Conservation (phyloP, 768 basidiomycete genomes). For the Udeniomyces megalosporus region DNA sequence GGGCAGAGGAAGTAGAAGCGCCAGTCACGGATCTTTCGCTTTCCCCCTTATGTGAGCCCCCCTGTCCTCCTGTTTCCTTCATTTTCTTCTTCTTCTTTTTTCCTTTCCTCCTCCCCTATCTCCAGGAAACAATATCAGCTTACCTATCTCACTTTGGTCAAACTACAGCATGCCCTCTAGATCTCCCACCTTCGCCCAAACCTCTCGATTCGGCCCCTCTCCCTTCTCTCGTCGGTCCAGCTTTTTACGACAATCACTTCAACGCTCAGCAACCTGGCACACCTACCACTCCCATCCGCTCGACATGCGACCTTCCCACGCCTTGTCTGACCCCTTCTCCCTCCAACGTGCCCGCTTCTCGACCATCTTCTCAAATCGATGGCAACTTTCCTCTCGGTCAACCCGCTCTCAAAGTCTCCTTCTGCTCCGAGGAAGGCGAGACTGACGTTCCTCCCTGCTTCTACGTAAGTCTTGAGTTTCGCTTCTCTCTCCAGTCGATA, state of each 20-base stretch:
- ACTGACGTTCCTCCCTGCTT: constrained; percentile 12
- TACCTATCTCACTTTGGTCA: no score
- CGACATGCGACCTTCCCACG: no score
- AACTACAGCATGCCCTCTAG: no score
- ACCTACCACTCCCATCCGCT: no score
- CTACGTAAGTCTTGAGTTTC: not conserved
- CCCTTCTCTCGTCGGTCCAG: no score
- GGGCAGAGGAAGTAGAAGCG: not conserved
- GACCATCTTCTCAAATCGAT: not conserved
- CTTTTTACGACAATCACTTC: no score
- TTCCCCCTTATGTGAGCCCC: not conserved
- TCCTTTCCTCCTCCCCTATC: no score
- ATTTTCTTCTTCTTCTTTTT: not conserved
- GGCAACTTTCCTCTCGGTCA: constrained; percentile 12
- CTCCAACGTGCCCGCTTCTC: not conserved
- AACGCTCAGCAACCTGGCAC: no score
- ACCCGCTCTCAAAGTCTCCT: not conserved
- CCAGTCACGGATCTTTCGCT: not conserved
- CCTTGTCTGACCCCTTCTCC: not conserved
- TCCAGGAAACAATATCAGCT: no score
- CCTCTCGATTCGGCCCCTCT: no score
- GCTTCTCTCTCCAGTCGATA: not conserved
- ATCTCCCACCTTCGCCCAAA: no score
- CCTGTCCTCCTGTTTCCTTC: not conserved
- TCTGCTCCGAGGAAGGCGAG: constrained; percentile 9